A percentile compares a stretch with the other conserved stretches of the same genome.
These are phyloP conservation scores for Yamadazyma akitaensis DNA, from an alignment of 805 yeast species.

Conservation along the genomic window DNA sequence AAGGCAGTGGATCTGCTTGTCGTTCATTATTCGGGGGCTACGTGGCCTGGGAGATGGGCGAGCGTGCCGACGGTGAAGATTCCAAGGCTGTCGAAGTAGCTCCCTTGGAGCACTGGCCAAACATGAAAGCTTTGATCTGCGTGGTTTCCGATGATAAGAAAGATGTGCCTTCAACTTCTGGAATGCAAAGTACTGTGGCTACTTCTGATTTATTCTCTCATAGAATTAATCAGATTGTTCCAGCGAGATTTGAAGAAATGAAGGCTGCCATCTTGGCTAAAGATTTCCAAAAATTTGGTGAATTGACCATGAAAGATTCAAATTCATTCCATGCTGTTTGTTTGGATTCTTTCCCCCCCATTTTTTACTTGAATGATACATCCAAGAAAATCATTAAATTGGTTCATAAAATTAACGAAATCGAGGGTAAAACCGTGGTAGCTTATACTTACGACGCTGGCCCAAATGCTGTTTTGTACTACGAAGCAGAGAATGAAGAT, in stretches of 20 bases:
- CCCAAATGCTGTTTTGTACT: conserved; percentile 96
- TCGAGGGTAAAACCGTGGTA: conserved; percentile 67
- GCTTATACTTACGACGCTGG: conserved; percentile 99
- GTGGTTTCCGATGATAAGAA: conserved; percentile 93
- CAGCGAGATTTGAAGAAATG: conserved; percentile 81
- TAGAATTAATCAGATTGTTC: conserved; percentile 81
- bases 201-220: conserved; percentile 84
- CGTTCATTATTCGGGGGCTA: conserved; percentile 95
- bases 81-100: conserved; percentile 94
- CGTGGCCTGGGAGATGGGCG: conserved; percentile 99
- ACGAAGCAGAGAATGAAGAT: conserved; percentile 71
- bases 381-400: conserved; percentile 78
- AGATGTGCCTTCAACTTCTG: conserved; percentile 91
- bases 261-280: conserved; percentile 65
- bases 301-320: conserved; percentile 92
- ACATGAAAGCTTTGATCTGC: conserved; percentile 84
- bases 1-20: conserved; percentile 98
- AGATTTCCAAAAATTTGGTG: conserved; percentile 79
- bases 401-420: conserved; percentile 71
- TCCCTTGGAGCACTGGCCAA: conserved; percentile 83
- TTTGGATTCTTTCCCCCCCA: conserved; percentile 92
- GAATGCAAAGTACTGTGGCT: conserved; percentile 93
- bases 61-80: conserved; percentile 71
- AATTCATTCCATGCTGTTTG: conserved; percentile 99
- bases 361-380: conserved; percentile 88